Evolutionary conservation across 2,329 filamentous ascomycete species (phyloP).

Genomic region (Stylonectria norvegica): DNA sequence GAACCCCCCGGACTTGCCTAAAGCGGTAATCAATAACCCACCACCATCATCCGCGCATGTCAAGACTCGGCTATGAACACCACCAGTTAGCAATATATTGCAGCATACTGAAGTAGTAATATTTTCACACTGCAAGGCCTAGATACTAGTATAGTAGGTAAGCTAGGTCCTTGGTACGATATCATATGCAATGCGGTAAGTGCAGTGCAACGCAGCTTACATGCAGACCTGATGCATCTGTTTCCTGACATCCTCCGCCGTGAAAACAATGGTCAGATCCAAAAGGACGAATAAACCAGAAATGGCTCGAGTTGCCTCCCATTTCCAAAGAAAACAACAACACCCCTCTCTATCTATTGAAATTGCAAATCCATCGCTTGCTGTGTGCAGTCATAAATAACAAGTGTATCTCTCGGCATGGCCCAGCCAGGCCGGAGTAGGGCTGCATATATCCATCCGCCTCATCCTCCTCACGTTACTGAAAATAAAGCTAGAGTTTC

Average conservation of each 20-base stretch:
- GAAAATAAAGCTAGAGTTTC: background rate
- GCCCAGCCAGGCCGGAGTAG: slow-evolving; percentile 28
- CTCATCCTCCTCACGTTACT: slow-evolving; percentile 9
- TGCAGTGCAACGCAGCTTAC: too few species aligned
- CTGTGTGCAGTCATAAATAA: slow-evolving; percentile 23
- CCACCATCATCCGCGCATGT: slow-evolving; percentile 4
- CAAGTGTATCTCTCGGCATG: slow-evolving; percentile 22
- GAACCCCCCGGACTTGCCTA: slow-evolving; percentile 29
- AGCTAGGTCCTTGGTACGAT: too few species aligned
- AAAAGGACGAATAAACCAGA: too few species aligned
- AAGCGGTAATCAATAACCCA: slow-evolving; percentile 19
- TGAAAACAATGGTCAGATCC: too few species aligned
- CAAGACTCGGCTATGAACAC: too few species aligned
- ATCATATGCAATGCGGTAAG: too few species aligned
- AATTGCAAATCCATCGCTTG: slow-evolving; percentile 9
- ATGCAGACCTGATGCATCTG: too few species aligned
- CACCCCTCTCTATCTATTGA: slow-evolving; percentile 1
- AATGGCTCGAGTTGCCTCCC: slow-evolving; percentile 14
- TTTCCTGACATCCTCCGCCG: too few species aligned
- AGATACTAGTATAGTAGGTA: too few species aligned
- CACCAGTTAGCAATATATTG: too few species aligned
- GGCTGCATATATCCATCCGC: slow-evolving; percentile 12
- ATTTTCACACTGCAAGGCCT: too few species aligned
- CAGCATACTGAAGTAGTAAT: too few species aligned
- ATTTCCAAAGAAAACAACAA: slow-evolving; percentile 18